Evolutionary conservation across 2,329 filamentous ascomycete genomes (phyloP), one percentile per base, ranked within the genome.

Genomic region (Coniochaeta hoffmannii): DNA sequence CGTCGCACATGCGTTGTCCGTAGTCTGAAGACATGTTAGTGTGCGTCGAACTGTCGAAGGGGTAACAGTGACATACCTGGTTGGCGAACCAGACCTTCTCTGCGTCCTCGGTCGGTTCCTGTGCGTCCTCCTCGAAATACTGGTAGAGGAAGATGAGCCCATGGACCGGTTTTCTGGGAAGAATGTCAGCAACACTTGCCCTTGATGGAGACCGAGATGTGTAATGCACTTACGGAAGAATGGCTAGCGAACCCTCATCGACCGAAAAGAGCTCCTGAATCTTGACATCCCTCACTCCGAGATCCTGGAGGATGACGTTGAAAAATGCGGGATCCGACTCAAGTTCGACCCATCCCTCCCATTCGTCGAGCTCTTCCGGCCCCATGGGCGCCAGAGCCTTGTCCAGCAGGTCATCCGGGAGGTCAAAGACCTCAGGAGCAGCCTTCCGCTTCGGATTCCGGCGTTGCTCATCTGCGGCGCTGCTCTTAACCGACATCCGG

Each of bases 321-420:
- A 97, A 97, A 63, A 92, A 86, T 28, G 83, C 86, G 8, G 92
- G 92, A 59, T 97, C 91, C 7, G 90, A 96, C 70, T 96, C 91
- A 52, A 97, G 79, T 65, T 97, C 91, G 56, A 86, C 81, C 84
- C 88, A 93, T 24, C 87, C 87, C 52, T 82, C 76, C 83, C 87
- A 91, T 30, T 78, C 76, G 26, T 77, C 69, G 24, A 79, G 76
- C 62, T 88, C 83, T 30, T 78, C 69, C 6, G 69, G 64, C 3
- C 71, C 72, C 56, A 82, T 73, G 11, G 76, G 76, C 35, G 70
- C 71, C 55, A 83, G 68, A 1, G 76, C 68, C 41, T 76, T 71
- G 9, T 73, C 68, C 28, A 81, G 69, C 2, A 79, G 66, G n/a
- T 75, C 66, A 4, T 73, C 73, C 0, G 67, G 64, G 1, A 69